phyloP scores from a whole-genome alignment of 352 stramenopile species.

The Pythium utonaiense region DNA sequence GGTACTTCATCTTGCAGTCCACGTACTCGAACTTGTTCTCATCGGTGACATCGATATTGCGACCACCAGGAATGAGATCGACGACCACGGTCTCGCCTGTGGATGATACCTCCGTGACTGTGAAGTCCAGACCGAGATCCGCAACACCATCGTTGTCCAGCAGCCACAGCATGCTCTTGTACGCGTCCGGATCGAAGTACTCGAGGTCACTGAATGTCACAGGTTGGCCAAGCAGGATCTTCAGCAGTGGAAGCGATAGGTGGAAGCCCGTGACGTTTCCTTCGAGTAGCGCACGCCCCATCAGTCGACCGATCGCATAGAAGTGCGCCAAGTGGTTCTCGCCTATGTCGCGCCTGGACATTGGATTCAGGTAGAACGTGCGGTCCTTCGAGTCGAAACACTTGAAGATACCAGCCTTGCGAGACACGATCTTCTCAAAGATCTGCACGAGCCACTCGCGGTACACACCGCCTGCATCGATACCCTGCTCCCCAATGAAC shows the following conservation, averaged over 20 bases:
- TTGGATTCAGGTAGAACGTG: conserved; percentile 55
- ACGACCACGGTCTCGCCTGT: conserved; percentile 29
- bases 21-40: conserved; percentile 94
- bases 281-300: conserved; percentile 78
- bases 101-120: conserved; percentile 30
- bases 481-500: conserved; percentile 74
- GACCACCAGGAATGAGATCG: conserved; percentile 61
- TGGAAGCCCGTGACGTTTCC: conserved; percentile 93
- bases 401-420: conserved; percentile 50
- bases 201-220: conserved; percentile 93
- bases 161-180: conserved; percentile 63
- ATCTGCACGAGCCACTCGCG: conserved; percentile 87
- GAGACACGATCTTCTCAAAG: conserved; percentile 45
- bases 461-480: conserved; percentile 79
- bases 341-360: conserved; percentile 49
- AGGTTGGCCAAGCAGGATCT: conserved; percentile 94
- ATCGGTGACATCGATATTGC: conserved; percentile 87
- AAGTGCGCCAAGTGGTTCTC: conserved; percentile 69
- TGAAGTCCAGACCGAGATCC: conserved; percentile 60
- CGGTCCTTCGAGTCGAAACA: conserved; percentile 47
- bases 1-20: conserved; percentile 90
- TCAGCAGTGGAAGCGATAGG: conserved; percentile 94
- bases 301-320: conserved; percentile 45
- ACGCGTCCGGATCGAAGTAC: conserved; percentile 59
- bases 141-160: conserved; percentile 53